Conservation (phyloP, 2,329 filamentous ascomycete genomes). For the Mariannaea elegans region DNA sequence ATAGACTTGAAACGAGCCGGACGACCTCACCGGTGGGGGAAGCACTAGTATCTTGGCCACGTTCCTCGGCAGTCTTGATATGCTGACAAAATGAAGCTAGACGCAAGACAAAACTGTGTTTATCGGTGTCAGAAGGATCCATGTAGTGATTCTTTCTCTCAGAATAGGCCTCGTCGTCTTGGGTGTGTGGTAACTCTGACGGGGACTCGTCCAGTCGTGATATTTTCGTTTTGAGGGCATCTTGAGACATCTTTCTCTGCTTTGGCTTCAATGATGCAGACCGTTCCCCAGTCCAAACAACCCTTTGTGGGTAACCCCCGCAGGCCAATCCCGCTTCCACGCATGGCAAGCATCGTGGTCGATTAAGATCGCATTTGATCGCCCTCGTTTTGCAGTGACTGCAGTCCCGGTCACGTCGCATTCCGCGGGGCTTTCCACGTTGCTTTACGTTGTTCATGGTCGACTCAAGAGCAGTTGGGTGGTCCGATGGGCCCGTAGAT, state of each 20-base stretch:
- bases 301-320: conserved; percentile 44
- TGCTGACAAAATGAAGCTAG: conserved; percentile 37
- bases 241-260: background rate
- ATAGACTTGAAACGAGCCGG: conserved; percentile 37
- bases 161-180: background rate
- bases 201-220: background rate
- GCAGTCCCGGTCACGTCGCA: conserved; percentile 43
- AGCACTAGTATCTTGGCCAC: background rate
- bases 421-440: conserved; percentile 40
- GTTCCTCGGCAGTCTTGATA: conserved; percentile 31
- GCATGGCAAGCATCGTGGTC: conserved; percentile 39
- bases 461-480: background rate
- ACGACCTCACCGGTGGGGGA: conserved; percentile 31
- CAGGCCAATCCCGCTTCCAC: conserved; percentile 41
- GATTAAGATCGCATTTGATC: conserved; percentile 42
- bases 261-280: background rate
- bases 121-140: conserved; percentile 22
- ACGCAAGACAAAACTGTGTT: conserved; percentile 34
- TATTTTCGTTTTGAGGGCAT: background rate
- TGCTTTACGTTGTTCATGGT: background rate
- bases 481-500: background rate
- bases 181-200: background rate
- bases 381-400: conserved; percentile 36
- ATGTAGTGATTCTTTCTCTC: background rate
- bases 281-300: conserved; percentile 40